phyloP scores from a whole-genome alignment of 106 monocot species.

The Dendrobium catenatum region DNA sequence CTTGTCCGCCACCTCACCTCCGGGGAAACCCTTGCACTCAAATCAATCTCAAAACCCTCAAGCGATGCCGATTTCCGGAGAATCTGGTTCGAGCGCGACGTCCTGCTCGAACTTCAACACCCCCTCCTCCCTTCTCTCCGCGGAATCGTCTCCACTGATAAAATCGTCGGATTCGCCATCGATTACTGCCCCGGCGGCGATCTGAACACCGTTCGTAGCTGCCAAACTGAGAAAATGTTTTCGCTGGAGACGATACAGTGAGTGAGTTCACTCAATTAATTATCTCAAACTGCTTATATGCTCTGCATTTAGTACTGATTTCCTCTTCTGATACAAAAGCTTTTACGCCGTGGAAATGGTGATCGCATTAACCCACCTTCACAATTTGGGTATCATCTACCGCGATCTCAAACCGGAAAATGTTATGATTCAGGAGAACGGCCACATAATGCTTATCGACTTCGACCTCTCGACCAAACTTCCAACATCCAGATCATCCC shows the following conservation, averaged over 20 bases:
- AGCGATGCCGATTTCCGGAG: conserved; percentile 37
- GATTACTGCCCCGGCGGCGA: conserved; percentile 69
- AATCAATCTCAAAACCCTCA: conserved; percentile 45
- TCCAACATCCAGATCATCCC: background rate
- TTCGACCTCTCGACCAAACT: conserved; percentile 86
- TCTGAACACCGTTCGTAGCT: conserved; percentile 35
- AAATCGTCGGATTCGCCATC: conserved; percentile 72
- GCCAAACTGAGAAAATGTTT: conserved; percentile 72
- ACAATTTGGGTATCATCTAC: conserved; percentile 63
- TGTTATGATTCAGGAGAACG: conserved; percentile 70
- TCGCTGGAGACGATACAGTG: conserved; percentile 67
- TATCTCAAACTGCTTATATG: background rate
- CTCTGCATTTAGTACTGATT: background rate
- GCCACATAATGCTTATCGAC: conserved; percentile 91
- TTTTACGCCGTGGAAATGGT: conserved; percentile 94
- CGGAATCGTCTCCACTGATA: conserved; percentile 69
- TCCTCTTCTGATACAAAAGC: conserved; percentile 14
- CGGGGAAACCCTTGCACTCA: conserved; percentile 35
- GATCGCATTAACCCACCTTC: conserved; percentile 68
- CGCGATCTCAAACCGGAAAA: conserved; percentile 94
- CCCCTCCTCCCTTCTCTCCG: conserved; percentile 76
- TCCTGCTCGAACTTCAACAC: conserved; percentile 44
- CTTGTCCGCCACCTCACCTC: conserved; percentile 21
- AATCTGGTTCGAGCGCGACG: conserved; percentile 81
- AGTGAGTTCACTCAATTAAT: background rate